These are phyloP conservation scores for Penicillium cinerascens DNA, from an alignment of 495 filamentous ascomycete genomes.

Conservation along the genomic window DNA sequence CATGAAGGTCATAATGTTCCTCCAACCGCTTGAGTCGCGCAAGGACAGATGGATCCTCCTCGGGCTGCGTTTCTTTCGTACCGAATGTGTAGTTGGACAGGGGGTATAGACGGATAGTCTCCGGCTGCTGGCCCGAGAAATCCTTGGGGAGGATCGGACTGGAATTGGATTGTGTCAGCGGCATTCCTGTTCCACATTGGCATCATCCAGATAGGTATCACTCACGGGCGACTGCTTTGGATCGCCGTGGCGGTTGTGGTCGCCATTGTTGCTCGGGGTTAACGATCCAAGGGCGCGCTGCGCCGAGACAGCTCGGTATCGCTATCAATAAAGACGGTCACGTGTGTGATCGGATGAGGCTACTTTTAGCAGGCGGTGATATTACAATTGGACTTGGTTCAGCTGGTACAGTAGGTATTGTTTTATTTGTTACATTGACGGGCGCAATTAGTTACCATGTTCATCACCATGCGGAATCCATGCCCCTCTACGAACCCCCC, in stretches of 20 bases:
- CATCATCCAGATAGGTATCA: background rate
- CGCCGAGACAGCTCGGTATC: slow-evolving; percentile 12
- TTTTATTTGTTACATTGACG: background rate
- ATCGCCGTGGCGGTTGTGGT: slow-evolving; percentile 66
- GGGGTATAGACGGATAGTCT: slow-evolving; percentile 89
- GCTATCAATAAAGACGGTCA: slow-evolving; percentile 5
- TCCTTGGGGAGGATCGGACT: slow-evolving; percentile 73
- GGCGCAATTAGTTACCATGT: background rate
- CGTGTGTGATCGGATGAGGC: too few relatives aligned
- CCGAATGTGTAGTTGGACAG: slow-evolving; percentile 98
- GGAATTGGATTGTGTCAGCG: slow-evolving; percentile 6
- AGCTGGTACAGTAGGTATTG: too few relatives aligned
- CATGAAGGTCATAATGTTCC: slow-evolving; percentile 86
- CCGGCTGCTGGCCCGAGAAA: slow-evolving; percentile 86
- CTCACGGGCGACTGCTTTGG: slow-evolving; percentile 66
- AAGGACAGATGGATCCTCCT: slow-evolving; percentile 93
- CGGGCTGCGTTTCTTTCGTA: slow-evolving; percentile 94
- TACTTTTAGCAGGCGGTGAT: too few relatives aligned
- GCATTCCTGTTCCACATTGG: background rate
- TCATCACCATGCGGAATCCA: background rate
- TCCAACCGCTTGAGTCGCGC: slow-evolving; percentile 89
- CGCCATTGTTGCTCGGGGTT: slow-evolving; percentile 54
- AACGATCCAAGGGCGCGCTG: slow-evolving; percentile 1
- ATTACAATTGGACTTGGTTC: background rate
- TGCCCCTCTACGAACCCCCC: slow-evolving; percentile 6